Conservation (phyloP, 106 monocot genomes). For the Chionographis japonica region DNA sequence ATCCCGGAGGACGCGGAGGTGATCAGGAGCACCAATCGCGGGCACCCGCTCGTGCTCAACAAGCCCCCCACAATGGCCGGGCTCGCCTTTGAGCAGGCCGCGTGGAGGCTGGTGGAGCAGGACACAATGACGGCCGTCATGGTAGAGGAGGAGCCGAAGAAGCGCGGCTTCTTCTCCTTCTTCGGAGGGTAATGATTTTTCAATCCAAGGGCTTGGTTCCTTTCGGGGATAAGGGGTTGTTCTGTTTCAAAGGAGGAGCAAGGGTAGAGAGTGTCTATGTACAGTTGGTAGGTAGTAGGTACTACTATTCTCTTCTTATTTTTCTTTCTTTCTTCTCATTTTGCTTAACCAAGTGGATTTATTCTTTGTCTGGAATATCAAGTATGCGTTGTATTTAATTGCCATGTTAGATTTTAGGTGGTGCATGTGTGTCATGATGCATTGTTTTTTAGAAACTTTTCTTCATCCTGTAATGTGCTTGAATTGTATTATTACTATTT, state of each 20-base stretch:
- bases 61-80: constrained; percentile 71
- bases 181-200: constrained; percentile 52
- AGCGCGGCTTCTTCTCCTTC: constrained; percentile 86
- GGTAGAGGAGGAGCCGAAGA: constrained; percentile 82
- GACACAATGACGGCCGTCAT: constrained; percentile 91
- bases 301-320: neutral
- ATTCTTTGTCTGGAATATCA: neutral
- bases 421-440: no score
- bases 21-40: constrained; percentile 89
- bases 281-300: neutral
- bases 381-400: neutral
- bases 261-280: neutral
- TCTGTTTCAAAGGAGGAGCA: neutral
- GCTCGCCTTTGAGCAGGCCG: constrained; percentile 90
- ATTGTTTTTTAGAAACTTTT: no score
- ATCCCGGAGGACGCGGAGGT: constrained; percentile 95
- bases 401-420: neutral
- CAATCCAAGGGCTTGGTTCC: neutral
- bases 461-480: no score
- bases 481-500: no score
- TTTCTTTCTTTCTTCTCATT: neutral
- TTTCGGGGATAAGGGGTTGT: neutral
- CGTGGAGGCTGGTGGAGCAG: constrained; percentile 91
- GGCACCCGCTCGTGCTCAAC: constrained; percentile 73
- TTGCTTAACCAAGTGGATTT: neutral